Conservation (phyloP, 2,329 filamentous ascomycete genomes). For the Zarea fungicola region DNA sequence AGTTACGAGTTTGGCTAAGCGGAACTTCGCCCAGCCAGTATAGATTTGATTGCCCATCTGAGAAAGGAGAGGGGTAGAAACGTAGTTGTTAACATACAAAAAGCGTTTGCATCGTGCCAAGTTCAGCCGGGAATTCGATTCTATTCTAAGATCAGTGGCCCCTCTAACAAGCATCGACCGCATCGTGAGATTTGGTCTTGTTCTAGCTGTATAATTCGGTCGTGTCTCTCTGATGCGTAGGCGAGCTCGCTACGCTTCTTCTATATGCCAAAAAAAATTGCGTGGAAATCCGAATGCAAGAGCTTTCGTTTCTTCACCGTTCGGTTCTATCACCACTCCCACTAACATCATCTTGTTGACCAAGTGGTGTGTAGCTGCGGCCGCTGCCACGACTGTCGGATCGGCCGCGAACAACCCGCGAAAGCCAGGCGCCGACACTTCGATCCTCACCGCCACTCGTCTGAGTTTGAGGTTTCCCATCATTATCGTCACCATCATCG, state of each 20-base stretch:
- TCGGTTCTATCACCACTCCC: conserved; percentile 20
- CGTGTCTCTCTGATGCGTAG: background rate
- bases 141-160: too few species aligned
- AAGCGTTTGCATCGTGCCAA: too few species aligned
- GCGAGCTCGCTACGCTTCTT: background rate
- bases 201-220: too few species aligned
- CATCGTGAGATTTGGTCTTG: too few species aligned
- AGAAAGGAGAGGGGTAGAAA: too few species aligned
- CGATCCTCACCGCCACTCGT: conserved; percentile 30
- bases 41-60: too few species aligned
- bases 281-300: conserved; percentile 35
- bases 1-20: too few species aligned
- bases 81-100: too few species aligned
- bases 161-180: too few species aligned
- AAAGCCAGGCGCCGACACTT: conserved; percentile 47
- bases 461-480: conserved; percentile 37
- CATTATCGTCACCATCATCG: conserved; percentile 55
- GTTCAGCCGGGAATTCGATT: too few species aligned
- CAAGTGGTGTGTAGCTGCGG: conserved; percentile 37
- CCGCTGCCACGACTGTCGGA: conserved; percentile 32
- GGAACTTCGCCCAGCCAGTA: too few species aligned
- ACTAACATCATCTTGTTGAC: conserved; percentile 34
- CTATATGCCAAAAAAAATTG: conserved; percentile 3
- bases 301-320: conserved; percentile 19
- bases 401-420: conserved; percentile 35